These are phyloP conservation scores for Euphorbia lathyris DNA, from an alignment of 345 rosid species.

Conservation along the genomic window DNA sequence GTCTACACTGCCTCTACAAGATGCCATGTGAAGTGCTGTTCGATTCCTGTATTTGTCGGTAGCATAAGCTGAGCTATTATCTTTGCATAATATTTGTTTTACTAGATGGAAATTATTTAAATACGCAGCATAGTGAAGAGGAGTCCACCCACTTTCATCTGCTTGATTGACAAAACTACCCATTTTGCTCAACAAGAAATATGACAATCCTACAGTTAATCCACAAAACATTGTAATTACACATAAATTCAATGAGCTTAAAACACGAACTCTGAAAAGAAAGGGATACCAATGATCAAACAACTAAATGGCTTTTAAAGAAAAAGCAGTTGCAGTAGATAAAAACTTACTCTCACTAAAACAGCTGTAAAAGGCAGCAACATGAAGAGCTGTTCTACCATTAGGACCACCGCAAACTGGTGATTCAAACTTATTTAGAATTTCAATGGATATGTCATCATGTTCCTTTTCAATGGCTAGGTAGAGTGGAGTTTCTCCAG, in stretches of 20 bases:
- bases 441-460: not conserved
- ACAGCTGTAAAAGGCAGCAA: not conserved
- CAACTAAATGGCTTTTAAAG: no score
- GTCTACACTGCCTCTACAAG: not conserved
- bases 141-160: constrained; percentile 15
- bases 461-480: not conserved
- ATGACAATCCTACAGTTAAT: not conserved
- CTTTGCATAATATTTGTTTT: not conserved
- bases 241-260: not conserved
- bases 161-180: not conserved
- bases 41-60: not conserved
- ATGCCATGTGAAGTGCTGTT: constrained; percentile 24
- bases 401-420: not conserved
- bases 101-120: not conserved
- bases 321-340: not conserved
- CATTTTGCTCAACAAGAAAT: not conserved
- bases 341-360: not conserved
- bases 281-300: no score
- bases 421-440: not conserved
- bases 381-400: not conserved
- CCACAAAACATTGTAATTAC: not conserved
- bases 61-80: constrained; percentile 2
- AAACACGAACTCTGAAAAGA: no score
- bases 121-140: constrained; percentile 22
- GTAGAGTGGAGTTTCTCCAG: not conserved